phyloP scores from a whole-genome alignment of 2,329 filamentous ascomycete genomes.

The Fusarium agapanthi region DNA sequence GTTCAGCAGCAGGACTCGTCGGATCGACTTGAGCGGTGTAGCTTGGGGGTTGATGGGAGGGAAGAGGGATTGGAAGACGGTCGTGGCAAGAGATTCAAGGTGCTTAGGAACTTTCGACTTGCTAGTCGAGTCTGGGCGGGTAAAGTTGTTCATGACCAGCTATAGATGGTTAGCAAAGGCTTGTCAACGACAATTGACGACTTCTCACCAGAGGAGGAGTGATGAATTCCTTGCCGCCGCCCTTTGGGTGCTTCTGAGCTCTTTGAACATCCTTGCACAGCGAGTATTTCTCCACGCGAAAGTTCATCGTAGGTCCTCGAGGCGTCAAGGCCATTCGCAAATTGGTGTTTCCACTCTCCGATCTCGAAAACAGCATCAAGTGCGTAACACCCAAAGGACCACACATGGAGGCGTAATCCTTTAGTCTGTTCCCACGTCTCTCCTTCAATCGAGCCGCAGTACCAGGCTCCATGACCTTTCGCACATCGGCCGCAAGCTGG shows the following conservation, averaged over 20 bases:
- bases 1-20: conserved; percentile 88
- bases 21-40: conserved; percentile 91
- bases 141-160: conserved; percentile 99
- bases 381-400: conserved; percentile 94
- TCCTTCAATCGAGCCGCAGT: conserved; percentile 92
- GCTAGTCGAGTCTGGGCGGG: conserved; percentile 67
- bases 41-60: conserved; percentile 93
- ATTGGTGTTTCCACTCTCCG: conserved; percentile 90
- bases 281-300: conserved; percentile 93
- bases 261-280: conserved; percentile 89
- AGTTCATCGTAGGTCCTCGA: conserved; percentile 90
- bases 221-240: conserved; percentile 84
- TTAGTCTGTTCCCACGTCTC: conserved; percentile 84
- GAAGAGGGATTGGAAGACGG: conserved; percentile 95
- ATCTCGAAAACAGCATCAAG: conserved; percentile 91
- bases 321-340: conserved; percentile 87
- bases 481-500: conserved; percentile 90
- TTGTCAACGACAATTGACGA: background rate
- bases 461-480: conserved; percentile 93
- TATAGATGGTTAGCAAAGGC: conserved; percentile 47
- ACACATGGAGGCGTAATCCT: conserved; percentile 95
- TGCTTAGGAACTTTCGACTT: conserved; percentile 85
- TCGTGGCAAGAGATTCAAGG: conserved; percentile 90
- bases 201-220: conserved; percentile 78
- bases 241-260: conserved; percentile 83